phyloP scores from a whole-genome alignment of 495 filamentous ascomycete species.

The Beverwykella pulmonaria region DNA sequence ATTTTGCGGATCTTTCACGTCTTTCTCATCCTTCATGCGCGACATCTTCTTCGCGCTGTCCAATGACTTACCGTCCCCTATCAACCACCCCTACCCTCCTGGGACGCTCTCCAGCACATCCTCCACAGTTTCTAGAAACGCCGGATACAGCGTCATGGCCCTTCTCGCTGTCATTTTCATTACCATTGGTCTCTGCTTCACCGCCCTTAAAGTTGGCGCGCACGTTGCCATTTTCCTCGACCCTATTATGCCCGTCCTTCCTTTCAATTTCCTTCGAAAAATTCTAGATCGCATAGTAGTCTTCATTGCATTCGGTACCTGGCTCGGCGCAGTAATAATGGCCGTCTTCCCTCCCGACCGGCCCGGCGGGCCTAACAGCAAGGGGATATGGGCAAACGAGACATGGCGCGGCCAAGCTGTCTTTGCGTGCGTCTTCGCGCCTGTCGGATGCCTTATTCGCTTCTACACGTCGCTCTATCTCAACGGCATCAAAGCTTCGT shows the following conservation, averaged over 20 bases:
- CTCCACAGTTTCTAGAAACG: constrained; percentile 57
- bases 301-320: constrained; percentile 68
- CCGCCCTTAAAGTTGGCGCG: constrained; percentile 70
- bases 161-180: constrained; percentile 68
- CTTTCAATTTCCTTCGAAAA: constrained; percentile 58
- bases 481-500: constrained; percentile 66
- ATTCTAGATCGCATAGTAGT: constrained; percentile 65
- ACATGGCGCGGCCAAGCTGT: constrained; percentile 74
- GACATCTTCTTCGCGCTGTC: constrained; percentile 83
- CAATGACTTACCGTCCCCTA: constrained; percentile 65
- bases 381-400: constrained; percentile 47
- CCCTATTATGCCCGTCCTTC: constrained; percentile 59
- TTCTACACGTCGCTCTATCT: constrained; percentile 71
- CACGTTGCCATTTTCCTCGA: constrained; percentile 73
- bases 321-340: constrained; percentile 79
- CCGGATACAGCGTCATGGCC: constrained; percentile 82
- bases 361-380: constrained; percentile 39
- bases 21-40: constrained; percentile 87
- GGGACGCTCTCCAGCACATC: constrained; percentile 4
- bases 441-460: constrained; percentile 73
- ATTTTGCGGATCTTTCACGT: constrained; percentile 91
- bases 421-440: constrained; percentile 84
- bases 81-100: constrained; percentile 45
- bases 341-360: constrained; percentile 74
- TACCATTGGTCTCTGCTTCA: constrained; percentile 69